Percentiles rank a stretch among this genome's conserved stretches.
Conservation (phyloP, 345 rosid genomes). For the Citrus glauca region DNA sequence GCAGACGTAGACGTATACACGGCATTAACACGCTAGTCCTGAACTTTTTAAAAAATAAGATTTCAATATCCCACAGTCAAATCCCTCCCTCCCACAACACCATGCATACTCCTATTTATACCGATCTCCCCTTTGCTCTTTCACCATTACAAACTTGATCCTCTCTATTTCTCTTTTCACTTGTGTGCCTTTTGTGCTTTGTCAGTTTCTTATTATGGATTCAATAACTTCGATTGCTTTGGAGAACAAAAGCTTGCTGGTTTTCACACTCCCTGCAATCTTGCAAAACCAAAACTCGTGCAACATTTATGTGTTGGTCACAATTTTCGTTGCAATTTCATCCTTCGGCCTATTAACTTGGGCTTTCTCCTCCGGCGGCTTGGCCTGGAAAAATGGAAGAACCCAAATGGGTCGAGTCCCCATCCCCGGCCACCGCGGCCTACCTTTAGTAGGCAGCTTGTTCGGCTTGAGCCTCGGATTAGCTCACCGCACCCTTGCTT, state of each 20-base stretch:
- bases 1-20: background rate
- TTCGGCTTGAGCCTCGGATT: constrained; percentile 33
- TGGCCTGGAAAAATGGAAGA: constrained; percentile 46
- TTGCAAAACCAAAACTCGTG: constrained; percentile 14
- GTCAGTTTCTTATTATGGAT: background rate
- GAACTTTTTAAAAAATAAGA: background rate
- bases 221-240: background rate
- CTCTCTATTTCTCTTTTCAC: background rate
- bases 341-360: constrained; percentile 19
- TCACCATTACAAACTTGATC: background rate
- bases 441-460: constrained; percentile 43
- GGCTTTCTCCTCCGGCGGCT: constrained; percentile 37
- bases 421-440: constrained; percentile 41
- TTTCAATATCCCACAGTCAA: background rate
- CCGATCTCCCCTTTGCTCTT: background rate
- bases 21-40: background rate
- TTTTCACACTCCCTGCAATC: constrained; percentile 26
- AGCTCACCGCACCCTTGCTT: constrained; percentile 42
- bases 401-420: constrained; percentile 29
- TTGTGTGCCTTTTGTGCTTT: background rate
- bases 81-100: background rate
- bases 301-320: constrained; percentile 4
- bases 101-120: background rate
- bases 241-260: constrained; percentile 27
- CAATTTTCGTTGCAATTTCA: constrained; percentile 14